Conservation (phyloP, 23 red algal species). For the Gracilaria caudata region DNA sequence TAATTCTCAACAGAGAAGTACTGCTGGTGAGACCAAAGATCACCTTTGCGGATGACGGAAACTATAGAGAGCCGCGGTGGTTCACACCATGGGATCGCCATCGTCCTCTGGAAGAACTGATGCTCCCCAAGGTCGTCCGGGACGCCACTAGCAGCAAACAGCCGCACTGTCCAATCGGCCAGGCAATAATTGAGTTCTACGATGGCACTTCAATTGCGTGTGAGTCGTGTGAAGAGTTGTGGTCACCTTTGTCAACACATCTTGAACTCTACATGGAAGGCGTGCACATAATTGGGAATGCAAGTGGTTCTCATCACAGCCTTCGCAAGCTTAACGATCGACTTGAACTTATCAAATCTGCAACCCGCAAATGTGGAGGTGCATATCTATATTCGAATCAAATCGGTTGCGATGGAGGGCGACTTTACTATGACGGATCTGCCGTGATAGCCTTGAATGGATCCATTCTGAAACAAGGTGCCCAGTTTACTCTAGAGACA, state of each 20-base stretch:
- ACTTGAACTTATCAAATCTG: conserved; percentile 73
- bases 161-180: conserved; percentile 70
- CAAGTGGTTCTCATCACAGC: conserved; percentile 85
- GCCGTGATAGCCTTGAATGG: conserved; percentile 89
- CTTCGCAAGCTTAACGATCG: conserved; percentile 86
- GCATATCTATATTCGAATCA: conserved; percentile 96
- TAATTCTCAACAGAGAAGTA: conserved; percentile 73
- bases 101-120: conserved; percentile 60
- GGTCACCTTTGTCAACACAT: conserved; percentile 85
- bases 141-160: conserved; percentile 9
- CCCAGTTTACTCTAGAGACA: conserved; percentile 77
- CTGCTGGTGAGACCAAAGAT: conserved; percentile 91
- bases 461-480: conserved; percentile 75
- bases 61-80: conserved; percentile 98
- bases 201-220: conserved; percentile 79
- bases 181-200: conserved; percentile 74
- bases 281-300: conserved; percentile 88
- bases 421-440: conserved; percentile 97
- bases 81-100: conserved; percentile 76
- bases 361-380: conserved; percentile 86
- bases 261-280: conserved; percentile 79
- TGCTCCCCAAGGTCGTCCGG: conserved; percentile 53
- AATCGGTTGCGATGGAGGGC: conserved; percentile 95
- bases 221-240: conserved; percentile 99
- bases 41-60: conserved; percentile 89